These are phyloP conservation scores for Phlebiopsis flavidoalba DNA, from an alignment of 768 basidiomycete genomes.

Conservation along the genomic window DNA sequence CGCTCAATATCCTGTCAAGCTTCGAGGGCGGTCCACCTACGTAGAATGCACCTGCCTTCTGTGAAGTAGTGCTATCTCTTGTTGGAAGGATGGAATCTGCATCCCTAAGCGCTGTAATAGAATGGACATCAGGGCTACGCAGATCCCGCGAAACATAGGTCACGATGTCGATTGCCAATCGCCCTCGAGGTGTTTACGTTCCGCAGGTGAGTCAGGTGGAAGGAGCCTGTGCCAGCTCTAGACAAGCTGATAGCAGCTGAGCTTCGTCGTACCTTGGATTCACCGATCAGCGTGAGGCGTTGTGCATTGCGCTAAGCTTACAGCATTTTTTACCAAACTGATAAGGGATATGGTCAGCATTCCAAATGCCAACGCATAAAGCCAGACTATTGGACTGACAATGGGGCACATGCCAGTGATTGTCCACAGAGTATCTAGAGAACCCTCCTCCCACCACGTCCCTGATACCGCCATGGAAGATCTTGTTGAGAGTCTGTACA, in stretches of 20 bases:
- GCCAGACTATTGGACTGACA: constrained; percentile 16
- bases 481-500: constrained; percentile 17
- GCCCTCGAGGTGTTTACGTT: constrained; percentile 16
- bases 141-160: constrained; percentile 30
- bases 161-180: constrained; percentile 29
- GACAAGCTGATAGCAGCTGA: constrained; percentile 25
- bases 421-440: constrained; percentile 36
- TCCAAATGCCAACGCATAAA: not conserved
- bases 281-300: not conserved
- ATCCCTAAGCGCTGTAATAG: constrained; percentile 35
- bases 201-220: constrained; percentile 2
- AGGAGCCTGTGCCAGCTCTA: constrained; percentile 19
- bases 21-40: constrained; percentile 30
- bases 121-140: constrained; percentile 28
- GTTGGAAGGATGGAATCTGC: constrained; percentile 33
- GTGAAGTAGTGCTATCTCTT: constrained; percentile 19
- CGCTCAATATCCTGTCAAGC: constrained; percentile 27
- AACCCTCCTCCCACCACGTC: constrained; percentile 37
- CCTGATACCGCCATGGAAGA: constrained; percentile 30
- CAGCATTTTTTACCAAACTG: constrained; percentile 35
- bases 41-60: constrained; percentile 35
- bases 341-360: not conserved
- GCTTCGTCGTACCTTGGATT: constrained; percentile 31
- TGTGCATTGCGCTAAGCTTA: not conserved
- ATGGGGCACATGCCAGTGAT: constrained; percentile 36